Evolutionary conservation across 2,329 filamentous ascomycete species (phyloP), one percentile per base, ranked within the genome.

Genomic region (Hypoxylon sp.): DNA sequence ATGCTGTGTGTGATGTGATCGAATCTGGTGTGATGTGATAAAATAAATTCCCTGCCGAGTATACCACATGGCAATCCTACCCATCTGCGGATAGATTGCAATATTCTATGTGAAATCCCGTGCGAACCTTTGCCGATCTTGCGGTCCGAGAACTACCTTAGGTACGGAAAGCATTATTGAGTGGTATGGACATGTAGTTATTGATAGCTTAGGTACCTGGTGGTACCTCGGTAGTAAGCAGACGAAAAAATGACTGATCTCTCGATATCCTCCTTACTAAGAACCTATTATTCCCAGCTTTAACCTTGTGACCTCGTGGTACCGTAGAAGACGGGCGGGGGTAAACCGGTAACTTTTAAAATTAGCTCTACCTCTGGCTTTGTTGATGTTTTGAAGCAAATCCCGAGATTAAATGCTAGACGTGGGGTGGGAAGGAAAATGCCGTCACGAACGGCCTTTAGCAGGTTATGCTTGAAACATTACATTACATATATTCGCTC

Each of bases 11-110:
- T 46, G 51, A 66, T 60, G 24, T 50, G 48, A 66, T 66, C 24
- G 37, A 26, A 58, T 59, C 50, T 60, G 51, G 47, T 63, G 57
- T 58, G 60, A 67, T 60, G 60, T 57, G 65, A 67, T 57, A 53
- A 33, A 52, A 57, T 35, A 42, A 9, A 24, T 47, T 17, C 54
- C 59, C 54, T 55, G 44, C 31, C 64, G 55, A 63, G 48, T 19
- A 46, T 19, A 52, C 44, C 65, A 64, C 60, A 68, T 64, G 60
- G 65, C 59, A 60, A 55, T 51, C 44, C 51, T 51, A 63, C 37
- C 47, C 26, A 19, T 52, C 33, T 47, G 29, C 46, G 46, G 52
- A 44, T 33, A 24, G 42, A 58, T 29, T 58, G 26, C 26, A 44
- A 22, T 44, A 44, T 22, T n/a, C 22, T 22, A 31, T 31, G 29